Conservation (phyloP, 257 asterid genomes). For the Solanum sitiens region DNA sequence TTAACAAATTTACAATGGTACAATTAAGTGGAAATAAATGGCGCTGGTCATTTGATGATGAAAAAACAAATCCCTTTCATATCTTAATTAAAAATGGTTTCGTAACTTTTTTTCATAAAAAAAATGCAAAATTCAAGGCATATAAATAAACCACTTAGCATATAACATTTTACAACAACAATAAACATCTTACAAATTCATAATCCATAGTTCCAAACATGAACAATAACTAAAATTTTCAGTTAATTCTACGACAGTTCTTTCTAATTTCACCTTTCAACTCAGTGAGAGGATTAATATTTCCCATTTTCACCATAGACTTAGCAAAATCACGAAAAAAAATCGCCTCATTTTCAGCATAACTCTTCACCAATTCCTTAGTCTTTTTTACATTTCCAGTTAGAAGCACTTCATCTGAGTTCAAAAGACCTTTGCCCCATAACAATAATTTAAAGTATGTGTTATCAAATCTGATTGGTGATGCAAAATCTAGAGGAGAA, state of each 20-base stretch:
- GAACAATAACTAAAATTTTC: neutral
- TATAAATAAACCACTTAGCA: neutral
- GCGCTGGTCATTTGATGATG: neutral
- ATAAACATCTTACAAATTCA: neutral
- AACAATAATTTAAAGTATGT: conserved; percentile 52
- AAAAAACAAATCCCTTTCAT: neutral
- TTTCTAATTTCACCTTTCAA: conserved; percentile 55
- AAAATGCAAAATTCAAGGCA: neutral
- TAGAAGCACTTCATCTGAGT: conserved; percentile 53
- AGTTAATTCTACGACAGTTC: conserved; percentile 45
- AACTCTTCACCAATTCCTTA: conserved; percentile 35
- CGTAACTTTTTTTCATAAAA: neutral
- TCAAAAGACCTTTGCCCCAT: conserved; percentile 59
- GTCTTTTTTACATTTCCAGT: conserved; percentile 36
- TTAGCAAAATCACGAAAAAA: conserved; percentile 54
- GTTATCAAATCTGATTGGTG: conserved; percentile 71
- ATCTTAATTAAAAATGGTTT: neutral
- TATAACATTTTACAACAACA: neutral
- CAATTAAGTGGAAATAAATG: too few relatives aligned
- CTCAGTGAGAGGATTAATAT: conserved; percentile 46
- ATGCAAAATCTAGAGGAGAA: conserved; percentile 53
- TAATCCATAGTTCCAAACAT: neutral
- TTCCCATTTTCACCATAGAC: conserved; percentile 75
- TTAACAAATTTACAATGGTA: too few relatives aligned
- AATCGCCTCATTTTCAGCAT: conserved; percentile 42